Conservation (phyloP, 257 asterid genomes). For the Haberlea rhodopensis region DNA sequence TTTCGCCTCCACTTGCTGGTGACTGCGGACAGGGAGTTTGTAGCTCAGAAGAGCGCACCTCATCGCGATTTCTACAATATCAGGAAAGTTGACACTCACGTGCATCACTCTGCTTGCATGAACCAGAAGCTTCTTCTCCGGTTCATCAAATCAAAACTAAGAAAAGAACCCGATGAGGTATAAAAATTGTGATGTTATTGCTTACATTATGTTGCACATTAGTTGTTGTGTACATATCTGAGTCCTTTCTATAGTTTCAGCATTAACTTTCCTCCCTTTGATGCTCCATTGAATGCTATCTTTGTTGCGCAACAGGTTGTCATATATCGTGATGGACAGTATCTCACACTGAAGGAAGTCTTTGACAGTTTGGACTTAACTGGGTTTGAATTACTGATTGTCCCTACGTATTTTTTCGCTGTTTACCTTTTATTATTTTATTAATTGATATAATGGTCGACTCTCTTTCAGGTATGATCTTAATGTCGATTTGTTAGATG, state of each 20-base stretch:
- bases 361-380: slow-evolving; percentile 92
- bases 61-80: slow-evolving; percentile 94
- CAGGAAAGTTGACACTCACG: slow-evolving; percentile 90
- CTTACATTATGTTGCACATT: slow-evolving; percentile 13
- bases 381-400: slow-evolving; percentile 53
- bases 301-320: slow-evolving; percentile 58
- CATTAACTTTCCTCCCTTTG: slow-evolving; percentile 9
- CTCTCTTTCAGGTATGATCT: slow-evolving; percentile 71
- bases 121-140: slow-evolving; percentile 93
- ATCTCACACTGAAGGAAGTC: slow-evolving; percentile 90
- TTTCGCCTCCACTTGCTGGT: slow-evolving; percentile 82
- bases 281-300: slow-evolving; percentile 28
- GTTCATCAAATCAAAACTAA: slow-evolving; percentile 80
- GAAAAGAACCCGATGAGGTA: slow-evolving; percentile 97
- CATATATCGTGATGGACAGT: slow-evolving; percentile 87
- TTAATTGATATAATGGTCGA: slow-evolving; percentile 11
- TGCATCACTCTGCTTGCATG: slow-evolving; percentile 97
- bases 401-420: slow-evolving; percentile 12
- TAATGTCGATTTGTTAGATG: slow-evolving; percentile 85
- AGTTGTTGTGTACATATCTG: slow-evolving; percentile 9
- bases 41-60: slow-evolving; percentile 93
- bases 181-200: slow-evolving; percentile 21
- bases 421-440: not conserved
- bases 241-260: slow-evolving; percentile 13
- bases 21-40: slow-evolving; percentile 81